phyloP scores from a whole-genome alignment of 805 yeast genomes.

The Wickerhamiella musiphila region DNA sequence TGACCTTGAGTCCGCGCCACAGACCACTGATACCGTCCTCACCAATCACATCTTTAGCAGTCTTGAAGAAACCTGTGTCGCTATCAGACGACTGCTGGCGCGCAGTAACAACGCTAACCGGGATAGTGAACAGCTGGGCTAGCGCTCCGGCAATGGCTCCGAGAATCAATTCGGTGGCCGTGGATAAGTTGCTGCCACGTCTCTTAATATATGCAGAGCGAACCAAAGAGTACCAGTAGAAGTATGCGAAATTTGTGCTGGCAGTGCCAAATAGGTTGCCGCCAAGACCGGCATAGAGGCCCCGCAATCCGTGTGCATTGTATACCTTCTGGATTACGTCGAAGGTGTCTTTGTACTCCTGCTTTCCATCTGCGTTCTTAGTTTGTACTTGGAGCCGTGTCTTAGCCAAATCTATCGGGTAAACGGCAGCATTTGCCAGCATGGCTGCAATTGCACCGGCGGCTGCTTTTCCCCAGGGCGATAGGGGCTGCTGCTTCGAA shows the following conservation, averaged over 20 bases:
- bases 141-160: slow-evolving; percentile 74
- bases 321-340: slow-evolving; percentile 49
- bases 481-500: slow-evolving; percentile 8
- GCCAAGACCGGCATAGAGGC: slow-evolving; percentile 56
- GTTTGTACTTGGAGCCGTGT: slow-evolving; percentile 60
- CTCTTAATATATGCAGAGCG: slow-evolving; percentile 35
- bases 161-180: slow-evolving; percentile 49
- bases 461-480: slow-evolving; percentile 64
- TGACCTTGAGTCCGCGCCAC: slow-evolving; percentile 74
- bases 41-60: slow-evolving; percentile 34
- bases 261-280: slow-evolving; percentile 57
- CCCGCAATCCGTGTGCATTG: slow-evolving; percentile 38
- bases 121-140: slow-evolving; percentile 65
- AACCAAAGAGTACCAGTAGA: slow-evolving; percentile 71
- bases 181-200: slow-evolving; percentile 25
- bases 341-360: slow-evolving; percentile 33
- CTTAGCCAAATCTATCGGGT: slow-evolving; percentile 65
- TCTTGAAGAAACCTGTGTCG: slow-evolving; percentile 21
- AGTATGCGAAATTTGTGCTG: slow-evolving; percentile 64
- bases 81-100: slow-evolving; percentile 28
- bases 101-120: slow-evolving; percentile 60
- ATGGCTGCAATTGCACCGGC: slow-evolving; percentile 74
- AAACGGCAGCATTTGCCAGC: slow-evolving; percentile 59
- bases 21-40: slow-evolving; percentile 56
- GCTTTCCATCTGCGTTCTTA: slow-evolving; percentile 4